Percentiles rank a stretch among this genome's conserved stretches.
phyloP scores from a whole-genome alignment of 768 basidiomycete genomes.

The Psilocybe subaeruginosa region DNA sequence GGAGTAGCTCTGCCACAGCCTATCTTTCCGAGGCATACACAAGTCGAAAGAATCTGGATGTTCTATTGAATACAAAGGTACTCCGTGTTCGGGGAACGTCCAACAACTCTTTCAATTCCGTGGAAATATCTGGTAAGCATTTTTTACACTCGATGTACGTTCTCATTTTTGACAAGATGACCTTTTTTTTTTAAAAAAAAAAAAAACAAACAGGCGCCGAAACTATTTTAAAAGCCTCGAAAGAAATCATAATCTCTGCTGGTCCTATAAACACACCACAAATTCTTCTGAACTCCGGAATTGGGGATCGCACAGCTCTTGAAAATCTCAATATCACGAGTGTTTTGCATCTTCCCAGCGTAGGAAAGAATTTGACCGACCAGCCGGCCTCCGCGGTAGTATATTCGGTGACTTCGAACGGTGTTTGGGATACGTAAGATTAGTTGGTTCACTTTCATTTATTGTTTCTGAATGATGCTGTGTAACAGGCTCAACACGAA shows the following conservation, averaged over 20 bases:
- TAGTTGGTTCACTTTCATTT: not conserved
- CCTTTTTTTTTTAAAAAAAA: too few relatives aligned
- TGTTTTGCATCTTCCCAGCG: slow-evolving; percentile 34
- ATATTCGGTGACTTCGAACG: slow-evolving; percentile 29
- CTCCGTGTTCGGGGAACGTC: slow-evolving; percentile 16
- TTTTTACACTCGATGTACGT: not conserved
- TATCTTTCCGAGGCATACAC: slow-evolving; percentile 25
- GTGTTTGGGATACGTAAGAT: not conserved
- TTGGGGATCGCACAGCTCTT: slow-evolving; percentile 31
- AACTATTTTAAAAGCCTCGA: slow-evolving; percentile 35
- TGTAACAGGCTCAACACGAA: slow-evolving; percentile 23
- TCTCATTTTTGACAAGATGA: not conserved
- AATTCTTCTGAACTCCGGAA: slow-evolving; percentile 38
- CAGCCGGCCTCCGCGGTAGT: slow-evolving; percentile 28
- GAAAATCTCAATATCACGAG: slow-evolving; percentile 26
- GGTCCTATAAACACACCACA: slow-evolving; percentile 40
- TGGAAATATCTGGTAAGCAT: slow-evolving; percentile 10
- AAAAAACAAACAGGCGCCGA: not conserved
- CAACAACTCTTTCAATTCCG: slow-evolving; percentile 9
- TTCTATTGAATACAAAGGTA: slow-evolving; percentile 31
- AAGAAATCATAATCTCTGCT: slow-evolving; percentile 55
- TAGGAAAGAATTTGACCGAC: slow-evolving; percentile 40
- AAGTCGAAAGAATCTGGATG: slow-evolving; percentile 30
- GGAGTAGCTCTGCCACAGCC: slow-evolving; percentile 28
- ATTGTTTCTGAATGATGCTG: not conserved